phyloP scores from a whole-genome alignment of 257 asterid genomes.

The Thymus quinquecostatus region DNA sequence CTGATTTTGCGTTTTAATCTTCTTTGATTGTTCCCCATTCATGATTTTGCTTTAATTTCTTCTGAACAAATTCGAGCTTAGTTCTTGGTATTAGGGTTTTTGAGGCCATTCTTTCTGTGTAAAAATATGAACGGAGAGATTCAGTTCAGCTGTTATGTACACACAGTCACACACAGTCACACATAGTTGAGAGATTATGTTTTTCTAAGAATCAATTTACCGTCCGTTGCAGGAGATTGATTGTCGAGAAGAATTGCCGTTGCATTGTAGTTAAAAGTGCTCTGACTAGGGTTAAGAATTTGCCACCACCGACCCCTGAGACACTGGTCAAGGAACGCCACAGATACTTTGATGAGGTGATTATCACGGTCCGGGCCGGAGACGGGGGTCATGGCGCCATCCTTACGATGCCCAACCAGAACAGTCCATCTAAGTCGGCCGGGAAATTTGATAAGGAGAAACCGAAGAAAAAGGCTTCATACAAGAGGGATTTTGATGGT shows the following conservation, averaged over 20 bases:
- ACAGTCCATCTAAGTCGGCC: conserved; percentile 50
- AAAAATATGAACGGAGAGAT: not conserved
- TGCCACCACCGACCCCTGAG: conserved; percentile 56
- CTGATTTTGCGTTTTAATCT: not conserved
- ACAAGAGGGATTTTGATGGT: conserved; percentile 91
- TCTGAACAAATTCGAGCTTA: no score
- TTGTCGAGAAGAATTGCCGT: conserved; percentile 24
- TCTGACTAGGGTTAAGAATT: conserved; percentile 54
- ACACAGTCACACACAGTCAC: not conserved
- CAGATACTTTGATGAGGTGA: conserved; percentile 87
- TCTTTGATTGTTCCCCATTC: no score
- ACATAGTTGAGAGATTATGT: not conserved
- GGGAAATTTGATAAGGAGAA: conserved; percentile 65
- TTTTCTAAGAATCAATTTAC: not conserved
- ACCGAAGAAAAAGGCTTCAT: conserved; percentile 52
- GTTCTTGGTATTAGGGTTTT: not conserved
- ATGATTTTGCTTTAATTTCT: no score
- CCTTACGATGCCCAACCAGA: conserved; percentile 64
- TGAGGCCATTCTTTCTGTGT: not conserved
- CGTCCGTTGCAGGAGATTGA: conserved; percentile 36
- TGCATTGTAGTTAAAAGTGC: conserved; percentile 41
- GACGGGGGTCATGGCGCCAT: conserved; percentile 94
- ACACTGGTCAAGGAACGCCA: conserved; percentile 68
- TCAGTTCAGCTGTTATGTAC: not conserved
- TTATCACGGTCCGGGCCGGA: conserved; percentile 83